A percentile compares a stretch with the other conserved stretches of the same genome.
Conservation (phyloP, 2,329 filamentous ascomycete genomes). For the Chaetomium sp. region DNA sequence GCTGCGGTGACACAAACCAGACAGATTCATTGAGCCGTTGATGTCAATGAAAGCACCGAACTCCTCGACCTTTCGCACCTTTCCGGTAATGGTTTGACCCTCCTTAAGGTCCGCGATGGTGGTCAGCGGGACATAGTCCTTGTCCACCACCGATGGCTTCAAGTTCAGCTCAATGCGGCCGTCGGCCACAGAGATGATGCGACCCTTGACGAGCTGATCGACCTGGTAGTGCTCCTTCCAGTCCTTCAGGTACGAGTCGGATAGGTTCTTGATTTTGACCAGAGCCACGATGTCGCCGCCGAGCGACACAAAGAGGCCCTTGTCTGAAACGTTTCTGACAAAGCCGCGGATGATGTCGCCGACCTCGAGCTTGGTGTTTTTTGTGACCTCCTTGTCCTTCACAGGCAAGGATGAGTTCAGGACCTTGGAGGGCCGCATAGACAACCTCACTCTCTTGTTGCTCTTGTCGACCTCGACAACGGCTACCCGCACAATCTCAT, state of each 20-base stretch:
- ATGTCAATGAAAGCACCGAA: slow-evolving; percentile 94
- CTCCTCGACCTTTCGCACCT: slow-evolving; percentile 89
- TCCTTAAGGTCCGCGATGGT: slow-evolving; percentile 74
- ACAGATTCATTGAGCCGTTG: slow-evolving; percentile 84
- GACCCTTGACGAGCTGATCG: slow-evolving; percentile 88
- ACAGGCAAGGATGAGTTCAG: slow-evolving; percentile 82
- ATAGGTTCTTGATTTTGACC: slow-evolving; percentile 84
- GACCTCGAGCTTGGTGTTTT: slow-evolving; percentile 68
- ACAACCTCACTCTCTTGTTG: slow-evolving; percentile 84
- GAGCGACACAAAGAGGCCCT: slow-evolving; percentile 83
- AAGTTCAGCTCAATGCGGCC: slow-evolving; percentile 82
- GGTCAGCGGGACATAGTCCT: slow-evolving; percentile 73
- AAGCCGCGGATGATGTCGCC: slow-evolving; percentile 88
- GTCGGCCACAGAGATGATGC: slow-evolving; percentile 69
- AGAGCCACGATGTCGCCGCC: slow-evolving; percentile 80
- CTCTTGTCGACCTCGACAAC: slow-evolving; percentile 76
- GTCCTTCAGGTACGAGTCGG: slow-evolving; percentile 88
- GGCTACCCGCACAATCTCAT: slow-evolving; percentile 86
- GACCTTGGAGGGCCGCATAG: slow-evolving; percentile 82
- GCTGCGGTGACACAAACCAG: slow-evolving; percentile 87
- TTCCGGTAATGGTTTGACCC: slow-evolving; percentile 84
- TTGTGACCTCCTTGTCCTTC: slow-evolving; percentile 76
- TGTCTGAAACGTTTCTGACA: slow-evolving; percentile 85
- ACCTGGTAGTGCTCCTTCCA: slow-evolving; percentile 90
- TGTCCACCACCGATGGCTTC: slow-evolving; percentile 81